Conservation (phyloP, 1,139 yeast species). For the Suhomyces terraborum region DNA sequence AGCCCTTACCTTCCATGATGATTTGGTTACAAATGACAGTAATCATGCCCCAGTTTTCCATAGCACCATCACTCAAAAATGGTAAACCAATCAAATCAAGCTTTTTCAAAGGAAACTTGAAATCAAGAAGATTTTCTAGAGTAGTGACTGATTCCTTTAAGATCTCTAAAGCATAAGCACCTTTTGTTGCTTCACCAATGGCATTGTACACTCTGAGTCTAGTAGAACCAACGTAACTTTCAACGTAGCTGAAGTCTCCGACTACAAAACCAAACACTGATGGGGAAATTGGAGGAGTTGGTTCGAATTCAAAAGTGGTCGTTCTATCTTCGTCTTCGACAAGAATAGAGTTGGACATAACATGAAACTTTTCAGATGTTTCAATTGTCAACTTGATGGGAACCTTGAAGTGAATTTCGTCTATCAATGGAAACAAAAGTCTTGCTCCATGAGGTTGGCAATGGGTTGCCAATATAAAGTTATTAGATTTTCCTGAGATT, state of each 20-base stretch:
- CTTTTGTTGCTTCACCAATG: conserved; percentile 51
- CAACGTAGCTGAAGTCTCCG: conserved; percentile 60
- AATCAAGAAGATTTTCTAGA: conserved; percentile 41
- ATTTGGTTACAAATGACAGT: conserved; percentile 56
- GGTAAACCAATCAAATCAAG: conserved; percentile 69
- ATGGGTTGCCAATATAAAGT: conserved; percentile 64
- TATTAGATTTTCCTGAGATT: conserved; percentile 46
- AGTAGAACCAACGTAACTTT: conserved; percentile 18
- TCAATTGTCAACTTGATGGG: conserved; percentile 50
- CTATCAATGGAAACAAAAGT: conserved; percentile 63
- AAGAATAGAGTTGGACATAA: conserved; percentile 50
- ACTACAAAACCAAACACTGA: conserved; percentile 66
- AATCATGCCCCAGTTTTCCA: conserved; percentile 76
- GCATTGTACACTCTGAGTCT: conserved; percentile 56
- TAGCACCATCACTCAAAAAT: conserved; percentile 71
- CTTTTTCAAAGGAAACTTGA: conserved; percentile 57
- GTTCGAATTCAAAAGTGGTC: conserved; percentile 43
- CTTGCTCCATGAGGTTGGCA: conserved; percentile 69
- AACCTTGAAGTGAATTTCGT: conserved; percentile 58
- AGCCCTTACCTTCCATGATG: conserved; percentile 25
- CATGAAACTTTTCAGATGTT: conserved; percentile 47
- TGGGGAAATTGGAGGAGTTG: conserved; percentile 59
- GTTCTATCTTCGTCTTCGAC: conserved; percentile 26
- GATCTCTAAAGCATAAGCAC: conserved; percentile 47
- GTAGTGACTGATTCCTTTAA: conserved; percentile 51